phyloP scores from a whole-genome alignment of 139 green algal species.

The Microglena sp. region DNA sequence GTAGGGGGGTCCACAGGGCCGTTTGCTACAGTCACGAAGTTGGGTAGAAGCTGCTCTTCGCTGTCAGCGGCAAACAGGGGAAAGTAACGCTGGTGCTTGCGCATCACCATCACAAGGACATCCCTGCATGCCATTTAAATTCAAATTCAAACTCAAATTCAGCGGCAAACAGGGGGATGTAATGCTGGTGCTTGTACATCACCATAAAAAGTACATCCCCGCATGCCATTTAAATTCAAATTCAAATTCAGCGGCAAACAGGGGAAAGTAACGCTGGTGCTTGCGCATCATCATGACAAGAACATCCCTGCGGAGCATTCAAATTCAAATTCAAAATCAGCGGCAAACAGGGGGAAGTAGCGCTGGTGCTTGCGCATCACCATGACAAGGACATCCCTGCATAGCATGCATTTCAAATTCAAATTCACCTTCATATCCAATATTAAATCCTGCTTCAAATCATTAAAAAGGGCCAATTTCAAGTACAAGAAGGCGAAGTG shows the following conservation, averaged over 20 bases:
- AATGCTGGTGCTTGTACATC: too few species aligned
- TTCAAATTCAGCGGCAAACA: slow-evolving; percentile 53
- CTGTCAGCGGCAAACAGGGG: slow-evolving; percentile 50
- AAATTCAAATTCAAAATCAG: too few species aligned
- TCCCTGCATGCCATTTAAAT: too few species aligned
- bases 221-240: too few species aligned
- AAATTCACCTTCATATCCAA: neutral
- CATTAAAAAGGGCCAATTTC: neutral
- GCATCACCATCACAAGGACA: slow-evolving; percentile 95
- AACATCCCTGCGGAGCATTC: slow-evolving; percentile 72
- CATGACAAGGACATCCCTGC: slow-evolving; percentile 89
- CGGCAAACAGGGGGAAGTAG: slow-evolving; percentile 88
- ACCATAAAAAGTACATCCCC: too few species aligned
- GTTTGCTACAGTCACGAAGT: slow-evolving; percentile 94
- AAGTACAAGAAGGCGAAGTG: neutral
- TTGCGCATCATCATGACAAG: slow-evolving; percentile 98
- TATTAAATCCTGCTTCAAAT: neutral
- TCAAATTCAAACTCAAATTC: too few species aligned
- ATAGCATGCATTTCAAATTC: neutral
- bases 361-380: slow-evolving; percentile 99
- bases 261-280: slow-evolving; percentile 98
- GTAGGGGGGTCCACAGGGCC: slow-evolving; percentile 60
- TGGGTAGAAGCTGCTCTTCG: slow-evolving; percentile 51
- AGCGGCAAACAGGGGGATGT: neutral
- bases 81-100: slow-evolving; percentile 99